Evolutionary conservation across 2,329 filamentous ascomycete genomes (phyloP).

Genomic region (Fusarium concolor): DNA sequence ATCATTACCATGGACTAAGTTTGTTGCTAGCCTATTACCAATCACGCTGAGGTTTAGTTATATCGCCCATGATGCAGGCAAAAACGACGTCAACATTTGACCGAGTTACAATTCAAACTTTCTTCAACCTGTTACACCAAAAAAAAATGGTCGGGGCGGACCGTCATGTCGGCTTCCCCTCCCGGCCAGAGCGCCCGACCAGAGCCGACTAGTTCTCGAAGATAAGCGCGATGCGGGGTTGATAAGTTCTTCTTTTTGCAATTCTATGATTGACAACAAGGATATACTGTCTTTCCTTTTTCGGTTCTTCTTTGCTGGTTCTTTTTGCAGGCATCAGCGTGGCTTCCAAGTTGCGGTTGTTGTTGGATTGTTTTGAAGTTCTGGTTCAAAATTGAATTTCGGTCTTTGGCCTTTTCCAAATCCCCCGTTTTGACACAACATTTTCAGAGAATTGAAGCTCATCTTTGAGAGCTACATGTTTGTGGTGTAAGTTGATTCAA

Average conservation of each 20-base stretch:
- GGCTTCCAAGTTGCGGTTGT: no score
- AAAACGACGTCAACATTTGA: no score
- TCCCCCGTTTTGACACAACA: neutral
- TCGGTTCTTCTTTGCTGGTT: neutral
- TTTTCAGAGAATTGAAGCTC: neutral
- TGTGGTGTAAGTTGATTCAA: neutral
- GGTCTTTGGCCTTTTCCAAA: neutral
- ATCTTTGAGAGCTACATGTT: neutral
- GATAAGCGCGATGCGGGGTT: slow-evolving; percentile 51
- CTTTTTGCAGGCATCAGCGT: neutral
- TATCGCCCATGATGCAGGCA: neutral
- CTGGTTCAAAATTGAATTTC: neutral
- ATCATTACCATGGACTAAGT: neutral
- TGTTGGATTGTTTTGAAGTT: neutral
- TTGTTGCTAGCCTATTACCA: neutral
- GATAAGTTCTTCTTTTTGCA: slow-evolving; percentile 18
- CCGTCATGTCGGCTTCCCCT: slow-evolving; percentile 4
- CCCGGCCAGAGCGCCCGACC: slow-evolving; percentile 20
- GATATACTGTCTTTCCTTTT: neutral
- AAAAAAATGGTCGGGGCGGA: slow-evolving; percentile 53
- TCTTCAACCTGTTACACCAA: neutral
- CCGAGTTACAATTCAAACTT: neutral
- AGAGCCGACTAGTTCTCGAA: slow-evolving; percentile 13
- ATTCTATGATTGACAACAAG: neutral
- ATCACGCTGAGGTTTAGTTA: neutral